A percentile compares a stretch with the other conserved stretches of the same genome.
These are phyloP conservation scores for Setaria italica DNA, from an alignment of 202 grass and related monocot genomes.

Conservation along the genomic window DNA sequence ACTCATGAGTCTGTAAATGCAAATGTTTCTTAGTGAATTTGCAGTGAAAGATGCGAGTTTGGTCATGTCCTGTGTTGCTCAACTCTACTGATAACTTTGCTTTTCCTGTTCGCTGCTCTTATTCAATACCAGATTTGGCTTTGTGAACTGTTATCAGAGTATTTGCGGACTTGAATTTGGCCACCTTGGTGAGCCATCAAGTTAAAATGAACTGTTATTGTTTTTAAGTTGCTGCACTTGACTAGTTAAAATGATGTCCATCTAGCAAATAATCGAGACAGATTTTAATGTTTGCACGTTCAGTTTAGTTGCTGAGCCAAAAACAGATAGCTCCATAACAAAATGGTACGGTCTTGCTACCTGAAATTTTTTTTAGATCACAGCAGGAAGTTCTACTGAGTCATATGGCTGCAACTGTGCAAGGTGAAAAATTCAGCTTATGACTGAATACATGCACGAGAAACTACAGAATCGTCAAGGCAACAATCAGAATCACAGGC, in stretches of 20 bases:
- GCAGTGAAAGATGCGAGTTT: neutral
- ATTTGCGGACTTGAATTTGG: neutral
- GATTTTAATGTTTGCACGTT: neutral
- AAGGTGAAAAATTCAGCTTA: neutral
- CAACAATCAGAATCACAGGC: neutral
- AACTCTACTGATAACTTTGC: neutral
- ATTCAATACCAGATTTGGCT: neutral
- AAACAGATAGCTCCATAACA: neutral
- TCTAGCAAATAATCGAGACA: neutral
- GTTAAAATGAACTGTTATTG: too few species aligned
- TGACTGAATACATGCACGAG: neutral
- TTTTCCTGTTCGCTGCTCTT: neutral
- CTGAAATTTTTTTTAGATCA: neutral
- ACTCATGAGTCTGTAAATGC: neutral
- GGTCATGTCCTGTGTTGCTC: neutral
- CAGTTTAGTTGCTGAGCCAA: neutral
- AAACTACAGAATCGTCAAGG: neutral
- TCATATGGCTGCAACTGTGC: neutral
- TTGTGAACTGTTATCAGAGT: neutral
- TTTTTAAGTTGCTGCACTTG: neutral
- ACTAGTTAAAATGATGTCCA: neutral
- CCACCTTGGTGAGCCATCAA: too few species aligned
- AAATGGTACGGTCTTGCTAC: neutral
- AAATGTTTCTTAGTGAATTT: neutral
- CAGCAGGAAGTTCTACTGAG: neutral